Conservation (phyloP, 306 rosid species). For the Rosa chinensis region DNA sequence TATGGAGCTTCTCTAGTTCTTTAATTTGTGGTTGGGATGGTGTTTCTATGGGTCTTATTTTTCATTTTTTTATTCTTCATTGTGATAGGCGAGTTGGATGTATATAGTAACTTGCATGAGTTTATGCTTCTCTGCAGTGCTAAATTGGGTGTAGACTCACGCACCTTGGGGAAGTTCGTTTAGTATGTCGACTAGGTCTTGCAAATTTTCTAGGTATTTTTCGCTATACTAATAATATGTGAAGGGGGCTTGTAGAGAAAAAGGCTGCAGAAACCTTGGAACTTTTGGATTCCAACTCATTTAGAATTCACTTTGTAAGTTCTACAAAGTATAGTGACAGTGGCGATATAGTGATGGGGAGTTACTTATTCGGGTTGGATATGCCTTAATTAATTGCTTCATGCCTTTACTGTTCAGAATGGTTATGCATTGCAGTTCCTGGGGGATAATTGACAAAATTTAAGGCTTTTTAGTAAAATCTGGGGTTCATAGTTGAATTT, state of each 20-base stretch:
- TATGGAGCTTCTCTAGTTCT: conserved; percentile 27
- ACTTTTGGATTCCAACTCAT: conserved; percentile 17
- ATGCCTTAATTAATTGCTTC: conserved; percentile 17
- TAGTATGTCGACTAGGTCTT: conserved; percentile 24
- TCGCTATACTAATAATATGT: background rate
- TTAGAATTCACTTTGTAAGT: background rate
- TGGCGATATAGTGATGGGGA: background rate
- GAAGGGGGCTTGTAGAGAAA: conserved; percentile 16
- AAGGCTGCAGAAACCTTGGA: conserved; percentile 10
- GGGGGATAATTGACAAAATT: background rate
- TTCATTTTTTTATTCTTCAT: background rate
- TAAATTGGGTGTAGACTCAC: background rate
- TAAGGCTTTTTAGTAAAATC: conserved; percentile 9
- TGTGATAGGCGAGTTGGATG: conserved; percentile 7
- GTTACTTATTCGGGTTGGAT: conserved; percentile 11
- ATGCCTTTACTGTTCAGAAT: conserved; percentile 9
- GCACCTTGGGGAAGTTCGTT: conserved; percentile 25
- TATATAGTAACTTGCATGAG: conserved; percentile 4
- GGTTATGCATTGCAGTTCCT: conserved; percentile 14
- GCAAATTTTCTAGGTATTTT: conserved; percentile 19
- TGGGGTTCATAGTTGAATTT: conserved; percentile 8
- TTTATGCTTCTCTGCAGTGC: conserved; percentile 22
- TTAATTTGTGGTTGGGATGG: conserved; percentile 10
- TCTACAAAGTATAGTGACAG: background rate
- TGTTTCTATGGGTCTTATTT: background rate